A percentile compares a stretch with the other conserved stretches of the same genome.
phyloP scores from a whole-genome alignment of 495 filamentous ascomycete genomes.

The Pseudevernia furfuracea region DNA sequence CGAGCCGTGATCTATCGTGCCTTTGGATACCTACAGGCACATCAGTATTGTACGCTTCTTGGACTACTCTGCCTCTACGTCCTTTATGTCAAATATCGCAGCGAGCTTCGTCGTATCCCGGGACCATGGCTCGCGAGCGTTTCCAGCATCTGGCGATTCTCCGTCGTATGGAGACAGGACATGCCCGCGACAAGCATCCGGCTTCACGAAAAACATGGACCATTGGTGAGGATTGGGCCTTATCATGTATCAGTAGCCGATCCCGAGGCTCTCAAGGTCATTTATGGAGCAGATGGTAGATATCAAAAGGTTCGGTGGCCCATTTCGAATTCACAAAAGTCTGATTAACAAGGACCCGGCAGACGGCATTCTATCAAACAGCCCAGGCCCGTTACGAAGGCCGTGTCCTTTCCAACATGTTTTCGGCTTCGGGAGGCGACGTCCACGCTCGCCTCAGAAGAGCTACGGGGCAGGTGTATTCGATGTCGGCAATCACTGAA shows the following conservation, averaged over 20 bases:
- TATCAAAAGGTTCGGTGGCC: constrained; percentile 54
- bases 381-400: constrained; percentile 42
- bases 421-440: constrained; percentile 65
- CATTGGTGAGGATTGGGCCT: constrained; percentile 64
- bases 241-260: constrained; percentile 59
- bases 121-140: constrained; percentile 7
- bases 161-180: not conserved
- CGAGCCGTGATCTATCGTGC: not conserved
- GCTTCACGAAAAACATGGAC: constrained; percentile 59
- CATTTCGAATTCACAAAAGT: not conserved
- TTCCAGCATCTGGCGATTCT: constrained; percentile 6
- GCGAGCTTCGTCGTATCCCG: not conserved
- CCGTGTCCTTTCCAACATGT: constrained; percentile 67
- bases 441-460: constrained; percentile 65
- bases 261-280: constrained; percentile 58
- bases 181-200: not conserved
- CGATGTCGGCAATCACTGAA: constrained; percentile 65
- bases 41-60: not conserved
- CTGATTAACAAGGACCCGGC: not conserved
- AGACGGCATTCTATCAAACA: constrained; percentile 15
- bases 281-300: constrained; percentile 75
- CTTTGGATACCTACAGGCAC: not conserved
- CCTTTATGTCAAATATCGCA: not conserved
- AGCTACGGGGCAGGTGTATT: constrained; percentile 64
- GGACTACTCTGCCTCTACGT: not conserved